Percentiles rank a stretch among this genome's conserved stretches.
Conservation (phyloP, 495 filamentous ascomycete species). For the Hypoxylon lienhwacheense region DNA sequence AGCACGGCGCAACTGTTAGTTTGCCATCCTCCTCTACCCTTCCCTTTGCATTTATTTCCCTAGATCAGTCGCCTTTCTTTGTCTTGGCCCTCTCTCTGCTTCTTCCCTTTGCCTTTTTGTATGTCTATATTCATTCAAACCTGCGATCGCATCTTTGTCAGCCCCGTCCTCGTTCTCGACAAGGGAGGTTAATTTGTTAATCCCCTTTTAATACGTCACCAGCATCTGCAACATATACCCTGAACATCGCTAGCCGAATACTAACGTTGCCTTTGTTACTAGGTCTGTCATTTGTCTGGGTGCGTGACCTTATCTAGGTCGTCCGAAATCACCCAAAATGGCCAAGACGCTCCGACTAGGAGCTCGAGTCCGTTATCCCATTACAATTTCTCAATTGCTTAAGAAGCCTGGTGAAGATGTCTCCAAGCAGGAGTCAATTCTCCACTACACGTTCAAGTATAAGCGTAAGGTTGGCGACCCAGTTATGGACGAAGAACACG, state of each 20-base stretch:
- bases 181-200: background rate
- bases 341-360: constrained; percentile 53
- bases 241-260: background rate
- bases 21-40: background rate
- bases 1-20: constrained; percentile 14
- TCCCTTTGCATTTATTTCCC: background rate
- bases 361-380: constrained; percentile 79
- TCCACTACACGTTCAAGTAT: constrained; percentile 81
- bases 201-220: background rate
- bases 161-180: background rate
- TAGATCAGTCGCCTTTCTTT: constrained; percentile 3
- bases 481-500: constrained; percentile 61
- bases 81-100: background rate
- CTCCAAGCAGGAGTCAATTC: constrained; percentile 70
- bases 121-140: background rate
- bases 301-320: constrained; percentile 7
- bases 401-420: constrained; percentile 74
- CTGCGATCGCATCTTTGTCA: too few relatives aligned
- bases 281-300: constrained; percentile 2
- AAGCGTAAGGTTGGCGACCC: constrained; percentile 74
- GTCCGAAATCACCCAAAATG: constrained; percentile 27
- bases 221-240: background rate
- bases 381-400: constrained; percentile 86
- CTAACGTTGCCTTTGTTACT: too few relatives aligned
- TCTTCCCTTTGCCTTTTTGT: background rate